A percentile compares a stretch with the other conserved stretches of the same genome.
These are phyloP conservation scores for Diaporthe vexans DNA, from an alignment of 2,329 filamentous ascomycete species.

Conservation along the genomic window DNA sequence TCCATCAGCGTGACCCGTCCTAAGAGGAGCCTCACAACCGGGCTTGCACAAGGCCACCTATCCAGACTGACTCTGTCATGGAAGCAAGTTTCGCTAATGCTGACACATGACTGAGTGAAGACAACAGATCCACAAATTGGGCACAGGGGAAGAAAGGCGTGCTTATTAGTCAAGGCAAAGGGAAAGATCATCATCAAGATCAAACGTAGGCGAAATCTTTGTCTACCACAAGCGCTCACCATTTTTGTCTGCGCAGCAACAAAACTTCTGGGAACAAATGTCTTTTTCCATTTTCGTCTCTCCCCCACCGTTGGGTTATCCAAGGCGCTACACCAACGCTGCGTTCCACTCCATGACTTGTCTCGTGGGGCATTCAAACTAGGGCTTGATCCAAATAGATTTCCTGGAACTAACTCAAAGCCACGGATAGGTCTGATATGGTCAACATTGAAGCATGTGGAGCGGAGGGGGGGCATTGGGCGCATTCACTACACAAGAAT, in stretches of 20 bases:
- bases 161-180: background rate
- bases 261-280: background rate
- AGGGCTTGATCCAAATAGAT: background rate
- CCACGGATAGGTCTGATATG: no score
- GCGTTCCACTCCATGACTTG: background rate
- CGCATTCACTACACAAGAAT: background rate
- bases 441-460: background rate
- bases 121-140: background rate
- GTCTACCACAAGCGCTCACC: background rate
- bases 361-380: background rate
- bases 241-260: background rate
- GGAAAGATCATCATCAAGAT: background rate
- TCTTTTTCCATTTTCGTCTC: background rate
- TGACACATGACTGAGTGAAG: background rate
- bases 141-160: background rate
- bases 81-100: constrained; percentile 11
- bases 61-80: background rate
- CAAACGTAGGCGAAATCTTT: background rate
- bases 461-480: background rate
- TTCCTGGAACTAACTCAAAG: background rate
- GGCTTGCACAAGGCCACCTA: constrained; percentile 5
- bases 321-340: background rate
- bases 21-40: constrained; percentile 21
- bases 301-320: background rate
- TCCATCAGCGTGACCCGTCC: constrained; percentile 2